phyloP scores from a whole-genome alignment of 2,329 filamentous ascomycete species.

The Xylaria multiplex region DNA sequence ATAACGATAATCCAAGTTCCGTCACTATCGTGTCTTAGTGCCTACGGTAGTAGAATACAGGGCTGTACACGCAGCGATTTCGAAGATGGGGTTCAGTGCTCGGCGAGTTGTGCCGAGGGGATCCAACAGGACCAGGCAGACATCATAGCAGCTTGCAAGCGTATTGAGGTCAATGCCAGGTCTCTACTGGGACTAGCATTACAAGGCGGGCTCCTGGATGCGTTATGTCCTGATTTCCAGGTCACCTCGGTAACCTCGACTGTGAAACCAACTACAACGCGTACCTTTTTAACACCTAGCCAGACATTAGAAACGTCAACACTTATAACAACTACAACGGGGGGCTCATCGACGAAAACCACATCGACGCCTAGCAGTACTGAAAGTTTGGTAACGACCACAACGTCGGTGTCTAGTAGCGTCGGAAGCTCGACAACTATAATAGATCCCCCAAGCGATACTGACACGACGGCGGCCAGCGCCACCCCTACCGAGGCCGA shows the following conservation, averaged over 20 bases:
- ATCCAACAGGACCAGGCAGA: slow-evolving; percentile 35
- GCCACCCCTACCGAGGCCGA: slow-evolving; percentile 16
- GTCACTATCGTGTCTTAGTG: slow-evolving; percentile 42
- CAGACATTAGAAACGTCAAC: slow-evolving; percentile 31
- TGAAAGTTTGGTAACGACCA: slow-evolving; percentile 16
- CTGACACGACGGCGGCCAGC: slow-evolving; percentile 17
- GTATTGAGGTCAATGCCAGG: slow-evolving; percentile 37
- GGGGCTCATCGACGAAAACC: slow-evolving; percentile 18
- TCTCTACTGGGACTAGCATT: slow-evolving; percentile 45
- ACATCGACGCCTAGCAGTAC: slow-evolving; percentile 17
- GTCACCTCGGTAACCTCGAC: slow-evolving; percentile 42
- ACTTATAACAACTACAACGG: slow-evolving; percentile 22
- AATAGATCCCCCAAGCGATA: slow-evolving; percentile 14
- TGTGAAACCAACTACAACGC: slow-evolving; percentile 37
- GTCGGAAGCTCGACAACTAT: slow-evolving; percentile 3
- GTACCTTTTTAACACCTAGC: slow-evolving; percentile 34
- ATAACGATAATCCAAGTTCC: slow-evolving; percentile 45
- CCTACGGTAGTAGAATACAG: slow-evolving; percentile 42
- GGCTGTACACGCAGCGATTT: slow-evolving; percentile 44
- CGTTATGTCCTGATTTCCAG: slow-evolving; percentile 41
- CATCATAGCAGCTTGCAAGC: slow-evolving; percentile 39
- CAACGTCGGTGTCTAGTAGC: neutral
- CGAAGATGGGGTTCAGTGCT: slow-evolving; percentile 41
- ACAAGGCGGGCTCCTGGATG: slow-evolving; percentile 41
- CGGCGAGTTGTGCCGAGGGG: slow-evolving; percentile 43